Base-by-base conservation (phyloP, 192 early-diverging fungal species). In the Backusella westeae region DNA sequence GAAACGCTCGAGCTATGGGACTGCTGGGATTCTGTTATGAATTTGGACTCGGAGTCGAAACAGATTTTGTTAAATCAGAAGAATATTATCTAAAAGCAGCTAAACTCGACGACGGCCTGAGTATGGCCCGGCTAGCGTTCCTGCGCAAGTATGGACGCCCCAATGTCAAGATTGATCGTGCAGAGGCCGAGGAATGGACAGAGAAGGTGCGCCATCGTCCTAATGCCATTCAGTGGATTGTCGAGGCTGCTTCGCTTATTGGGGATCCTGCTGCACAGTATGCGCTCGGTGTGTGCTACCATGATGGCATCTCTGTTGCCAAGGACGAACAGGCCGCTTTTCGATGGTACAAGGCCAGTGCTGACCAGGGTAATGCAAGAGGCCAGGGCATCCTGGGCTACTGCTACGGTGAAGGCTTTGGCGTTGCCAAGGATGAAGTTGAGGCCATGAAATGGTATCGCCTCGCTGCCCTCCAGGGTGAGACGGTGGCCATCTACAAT, bases 361-460 rank as follows among this genome's bases (percentile, higher is more conserved):
- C 91, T 0, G 91, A 91, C 8, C 86, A 93, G 44, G 89, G 87
- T 0, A 80, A 92, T 66, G 79, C 89, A 1, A 71, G 84, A 26
- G 86, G 85, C 17, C 87, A 80, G 86, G 87, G 83, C 38, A 87
- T 93, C 53, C 82, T 96, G 36, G 95, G 94, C 9, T 95, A 91
- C 78, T 96, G 95, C 77, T 96, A 93, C 73, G 93, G 93, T 41
- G 93, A 95, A 78, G 94, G 93, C 6, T 90, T 94, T 71, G 94
- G 94, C 4, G 90, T 95, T 1, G 77, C 78, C 17, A 89, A 88
- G 69, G 80, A 89, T 56, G 80, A 81, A 3, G 77, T 76, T 26
- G 79, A 88, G 65, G 89, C 87, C 21, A 82, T 87, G 29, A 80
- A 79, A 41, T 89, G 87, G 87, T 87, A 87, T 44, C 75, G 78